These are phyloP conservation scores for Mucor plumbeus DNA, from an alignment of 371 early-diverging fungal genomes.

Conservation along the genomic window DNA sequence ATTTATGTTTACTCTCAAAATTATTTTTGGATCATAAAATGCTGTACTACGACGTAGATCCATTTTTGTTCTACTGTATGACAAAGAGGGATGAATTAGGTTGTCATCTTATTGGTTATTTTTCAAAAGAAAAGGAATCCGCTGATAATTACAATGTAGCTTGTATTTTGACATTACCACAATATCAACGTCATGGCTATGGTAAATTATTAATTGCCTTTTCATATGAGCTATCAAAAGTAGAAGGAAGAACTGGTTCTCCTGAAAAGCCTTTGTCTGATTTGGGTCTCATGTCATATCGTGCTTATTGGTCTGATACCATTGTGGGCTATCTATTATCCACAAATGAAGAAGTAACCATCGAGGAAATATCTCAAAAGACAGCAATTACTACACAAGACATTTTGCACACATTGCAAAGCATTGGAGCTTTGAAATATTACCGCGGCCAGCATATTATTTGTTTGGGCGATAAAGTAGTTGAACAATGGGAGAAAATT, in stretches of 20 bases:
- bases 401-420: slow-evolving; percentile 93
- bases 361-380: slow-evolving; percentile 83
- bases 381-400: slow-evolving; percentile 95
- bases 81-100: slow-evolving; percentile 82
- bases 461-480: slow-evolving; percentile 86
- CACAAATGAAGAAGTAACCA: slow-evolving; percentile 60
- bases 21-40: slow-evolving; percentile 99
- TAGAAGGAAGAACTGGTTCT: slow-evolving; percentile 94
- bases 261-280: slow-evolving; percentile 99
- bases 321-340: slow-evolving; percentile 65
- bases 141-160: slow-evolving; percentile 98
- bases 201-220: slow-evolving; percentile 98
- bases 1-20: slow-evolving; percentile 92
- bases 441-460: slow-evolving; percentile 94
- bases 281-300: slow-evolving; percentile 95
- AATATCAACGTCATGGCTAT: slow-evolving; percentile 97
- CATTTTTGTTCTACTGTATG: slow-evolving; percentile 98
- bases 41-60: slow-evolving; percentile 99
- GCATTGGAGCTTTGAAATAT: slow-evolving; percentile 92
- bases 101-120: slow-evolving; percentile 97
- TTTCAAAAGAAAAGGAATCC: slow-evolving; percentile 99
- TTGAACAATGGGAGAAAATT: slow-evolving; percentile 77
- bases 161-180: slow-evolving; percentile 99
- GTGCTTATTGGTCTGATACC: slow-evolving; percentile 95
- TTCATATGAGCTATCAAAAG: slow-evolving; percentile 95